phyloP scores from a whole-genome alignment of 768 basidiomycete genomes.

The Kwoniella europaea region DNA sequence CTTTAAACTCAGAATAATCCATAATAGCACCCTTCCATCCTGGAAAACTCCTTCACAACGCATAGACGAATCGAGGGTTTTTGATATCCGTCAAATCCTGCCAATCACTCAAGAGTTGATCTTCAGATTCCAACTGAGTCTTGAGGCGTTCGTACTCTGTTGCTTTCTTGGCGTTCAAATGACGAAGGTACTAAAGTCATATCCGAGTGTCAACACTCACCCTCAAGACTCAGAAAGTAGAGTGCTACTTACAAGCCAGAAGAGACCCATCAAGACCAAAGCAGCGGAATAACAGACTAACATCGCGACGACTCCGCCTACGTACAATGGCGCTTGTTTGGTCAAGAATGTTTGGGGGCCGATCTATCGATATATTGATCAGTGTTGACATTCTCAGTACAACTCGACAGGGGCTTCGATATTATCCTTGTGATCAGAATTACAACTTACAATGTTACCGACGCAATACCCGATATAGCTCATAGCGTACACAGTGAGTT shows the following conservation, averaged over 20 bases:
- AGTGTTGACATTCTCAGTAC: not conserved
- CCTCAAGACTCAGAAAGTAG: no score
- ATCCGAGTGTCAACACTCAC: not conserved
- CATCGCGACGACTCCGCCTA: slow-evolving; percentile 37
- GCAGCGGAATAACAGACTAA: slow-evolving; percentile 26
- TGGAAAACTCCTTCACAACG: not conserved
- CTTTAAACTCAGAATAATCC: no score
- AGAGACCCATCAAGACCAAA: slow-evolving; percentile 1
- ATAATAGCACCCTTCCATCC: no score
- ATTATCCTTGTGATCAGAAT: not conserved
- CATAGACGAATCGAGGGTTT: slow-evolving; percentile 31
- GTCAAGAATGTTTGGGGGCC: slow-evolving; percentile 32
- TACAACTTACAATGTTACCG: slow-evolving; percentile 25
- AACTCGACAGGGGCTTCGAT: not conserved
- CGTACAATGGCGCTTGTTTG: slow-evolving; percentile 39
- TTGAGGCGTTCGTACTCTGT: slow-evolving; percentile 20
- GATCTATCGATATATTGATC: not conserved
- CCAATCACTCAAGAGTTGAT: slow-evolving; percentile 31
- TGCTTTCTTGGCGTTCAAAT: slow-evolving; percentile 31
- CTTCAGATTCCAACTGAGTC: slow-evolving; percentile 18
- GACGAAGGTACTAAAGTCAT: slow-evolving; percentile 14
- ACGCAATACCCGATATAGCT: slow-evolving; percentile 40
- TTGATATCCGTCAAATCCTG: slow-evolving; percentile 38
- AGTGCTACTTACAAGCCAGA: slow-evolving; percentile 4
- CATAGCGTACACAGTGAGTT: slow-evolving; percentile 34